Base-by-base conservation (phyloP, 371 early-diverging fungal species). In the Mucor plumbeus region DNA sequence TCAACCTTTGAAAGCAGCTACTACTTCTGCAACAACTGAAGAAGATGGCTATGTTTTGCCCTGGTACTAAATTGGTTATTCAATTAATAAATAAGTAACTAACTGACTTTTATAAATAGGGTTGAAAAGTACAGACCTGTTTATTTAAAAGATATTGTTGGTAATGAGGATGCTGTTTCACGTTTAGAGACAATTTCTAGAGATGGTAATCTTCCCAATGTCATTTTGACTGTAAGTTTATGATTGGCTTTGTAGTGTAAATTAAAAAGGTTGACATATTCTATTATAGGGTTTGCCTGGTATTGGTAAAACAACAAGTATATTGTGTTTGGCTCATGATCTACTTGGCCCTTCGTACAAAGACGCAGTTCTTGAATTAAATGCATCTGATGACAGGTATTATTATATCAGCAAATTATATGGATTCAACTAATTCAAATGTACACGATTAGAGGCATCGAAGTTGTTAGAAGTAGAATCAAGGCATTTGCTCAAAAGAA, bases 221-320 rank as follows among this genome's bases (percentile, higher is more conserved):
- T 99, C 44, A 93, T 99, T 67, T 87, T 99, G 33, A 87, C 97
- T 14, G 98, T 91, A 87, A 64, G 72, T 61, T 38, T 33, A 11
- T 43, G 8, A 60, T 9, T 33, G 5, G 10, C 31, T 13, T 50
- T 38, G 14, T 5, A 10, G 6, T 39, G 13, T 54, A 47, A n/a
- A 8, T 34, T 15, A 11, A 4, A 47, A 39, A 26, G 38, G 14
- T 36, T 58, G 9, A 44, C 2, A n/a, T 50, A 15, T 38, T 38
- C 1, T 38, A 38, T 11, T 38, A 35, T 67, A 93, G 92, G 97
- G 99, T 15, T 81, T 97, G 15, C 99, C 99, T 0, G 99, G 99
- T 69, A 99, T 99, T 63, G 99, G 99, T 66, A 99, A 99, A 79
- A 99, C 99, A 0, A 99, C 99, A 1, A 93, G 94, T 74, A 94